Evolutionary conservation across 495 filamentous ascomycete genomes (phyloP).

Genomic region (Penicillium riverlandense): DNA sequence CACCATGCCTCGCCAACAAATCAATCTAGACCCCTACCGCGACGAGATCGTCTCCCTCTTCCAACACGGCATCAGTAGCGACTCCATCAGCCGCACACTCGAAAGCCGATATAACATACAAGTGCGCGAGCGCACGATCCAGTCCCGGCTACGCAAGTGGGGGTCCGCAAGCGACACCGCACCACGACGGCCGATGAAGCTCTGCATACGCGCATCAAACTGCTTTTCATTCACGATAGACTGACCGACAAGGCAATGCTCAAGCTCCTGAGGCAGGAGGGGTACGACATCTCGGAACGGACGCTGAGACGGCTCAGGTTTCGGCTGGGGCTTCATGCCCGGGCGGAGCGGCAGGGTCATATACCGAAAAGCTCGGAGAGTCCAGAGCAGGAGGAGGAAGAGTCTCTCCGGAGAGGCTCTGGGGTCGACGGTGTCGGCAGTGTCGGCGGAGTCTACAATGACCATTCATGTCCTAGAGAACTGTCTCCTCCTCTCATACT

Average conservation of each 20-base stretch:
- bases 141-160: conserved; percentile 23
- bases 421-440: too few relatives aligned
- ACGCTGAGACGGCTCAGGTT: conserved; percentile 19
- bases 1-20: conserved; percentile 21
- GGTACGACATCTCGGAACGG: conserved; percentile 21
- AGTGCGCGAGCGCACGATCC: conserved; percentile 21
- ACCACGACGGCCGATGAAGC: conserved; percentile 20
- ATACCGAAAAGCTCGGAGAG: too few relatives aligned
- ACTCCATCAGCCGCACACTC: conserved; percentile 19
- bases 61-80: conserved; percentile 20
- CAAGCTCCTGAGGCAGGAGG: conserved; percentile 16
- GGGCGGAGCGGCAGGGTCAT: conserved; percentile 4
- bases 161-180: conserved; percentile 21
- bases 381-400: background rate
- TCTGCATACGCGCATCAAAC: conserved; percentile 18
- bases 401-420: too few relatives aligned
- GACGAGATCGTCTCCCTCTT: conserved; percentile 20
- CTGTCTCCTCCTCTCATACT: too few relatives aligned
- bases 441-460: too few relatives aligned
- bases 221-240: conserved; percentile 18
- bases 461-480: too few relatives aligned
- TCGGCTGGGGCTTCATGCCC: conserved; percentile 19
- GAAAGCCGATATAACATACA: conserved; percentile 20
- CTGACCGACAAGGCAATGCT: conserved; percentile 24
- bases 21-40: conserved; percentile 22